These are phyloP conservation scores for Cladorrhinum sp. DNA, from an alignment of 2,329 filamentous ascomycete genomes.

Conservation along the genomic window DNA sequence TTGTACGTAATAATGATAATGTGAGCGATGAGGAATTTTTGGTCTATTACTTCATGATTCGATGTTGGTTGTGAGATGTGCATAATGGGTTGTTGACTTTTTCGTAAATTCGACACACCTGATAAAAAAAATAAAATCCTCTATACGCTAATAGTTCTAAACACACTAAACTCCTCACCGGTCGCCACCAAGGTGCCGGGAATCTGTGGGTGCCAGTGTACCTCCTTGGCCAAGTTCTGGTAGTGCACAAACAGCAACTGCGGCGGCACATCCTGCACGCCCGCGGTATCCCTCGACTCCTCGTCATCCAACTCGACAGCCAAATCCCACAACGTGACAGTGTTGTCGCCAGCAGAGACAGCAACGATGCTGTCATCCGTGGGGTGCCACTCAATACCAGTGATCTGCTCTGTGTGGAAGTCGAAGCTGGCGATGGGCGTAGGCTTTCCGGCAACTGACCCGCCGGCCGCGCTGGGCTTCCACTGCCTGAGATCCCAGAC, in stretches of 20 bases:
- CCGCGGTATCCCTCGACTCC: constrained; percentile 85
- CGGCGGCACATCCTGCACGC: constrained; percentile 84
- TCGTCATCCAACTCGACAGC: constrained; percentile 96
- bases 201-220: constrained; percentile 97
- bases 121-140: constrained; percentile 4
- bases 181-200: constrained; percentile 86
- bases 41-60: too few relatives aligned
- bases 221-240: constrained; percentile 89
- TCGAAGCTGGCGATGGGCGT: constrained; percentile 88
- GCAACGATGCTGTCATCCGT: constrained; percentile 94
- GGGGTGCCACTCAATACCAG: constrained; percentile 94
- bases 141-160: constrained; percentile 79
- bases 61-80: too few relatives aligned
- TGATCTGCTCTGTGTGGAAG: constrained; percentile 97
- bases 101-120: background rate
- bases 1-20: too few relatives aligned
- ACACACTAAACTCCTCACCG: constrained; percentile 82
- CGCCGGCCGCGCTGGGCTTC: constrained; percentile 62
- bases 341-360: constrained; percentile 89
- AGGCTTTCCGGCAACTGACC: constrained; percentile 50
- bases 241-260: constrained; percentile 97
- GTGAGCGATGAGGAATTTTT: too few relatives aligned
- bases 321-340: constrained; percentile 93
- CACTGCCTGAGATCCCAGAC: constrained; percentile 96
- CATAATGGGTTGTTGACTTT: background rate